Conservation (phyloP, 164 flowering plant genomes). For the Liquidambar formosana region DNA sequence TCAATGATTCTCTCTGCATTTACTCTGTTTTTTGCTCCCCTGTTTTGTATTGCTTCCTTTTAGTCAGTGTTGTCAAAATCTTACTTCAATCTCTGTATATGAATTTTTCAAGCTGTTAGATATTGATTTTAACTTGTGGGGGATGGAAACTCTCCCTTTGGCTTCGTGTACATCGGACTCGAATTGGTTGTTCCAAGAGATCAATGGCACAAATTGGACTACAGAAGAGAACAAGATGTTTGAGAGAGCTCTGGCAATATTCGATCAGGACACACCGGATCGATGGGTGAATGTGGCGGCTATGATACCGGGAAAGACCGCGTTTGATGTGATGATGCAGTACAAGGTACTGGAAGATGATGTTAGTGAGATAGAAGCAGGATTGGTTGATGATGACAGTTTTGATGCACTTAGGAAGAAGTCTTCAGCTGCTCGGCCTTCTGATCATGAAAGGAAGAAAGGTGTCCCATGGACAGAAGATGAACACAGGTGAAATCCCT, state of each 20-base stretch:
- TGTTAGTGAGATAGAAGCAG: slow-evolving; percentile 19
- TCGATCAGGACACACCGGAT: slow-evolving; percentile 15
- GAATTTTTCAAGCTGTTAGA: background rate
- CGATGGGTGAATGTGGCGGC: slow-evolving; percentile 15
- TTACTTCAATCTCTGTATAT: background rate
- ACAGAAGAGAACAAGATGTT: slow-evolving; percentile 50
- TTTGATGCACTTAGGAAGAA: slow-evolving; percentile 27
- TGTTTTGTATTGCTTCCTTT: too few species aligned
- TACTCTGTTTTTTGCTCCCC: background rate
- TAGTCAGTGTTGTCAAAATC: too few species aligned
- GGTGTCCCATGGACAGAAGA: slow-evolving; percentile 71
- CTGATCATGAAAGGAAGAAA: slow-evolving; percentile 55
- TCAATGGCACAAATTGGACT: slow-evolving; percentile 43
- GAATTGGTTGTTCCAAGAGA: slow-evolving; percentile 22
- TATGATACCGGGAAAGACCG: slow-evolving; percentile 20
- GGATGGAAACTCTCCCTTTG: slow-evolving; percentile 38
- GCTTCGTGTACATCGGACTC: slow-evolving; percentile 19
- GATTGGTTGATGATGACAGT: slow-evolving; percentile 4
- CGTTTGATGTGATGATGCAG: slow-evolving; percentile 16
- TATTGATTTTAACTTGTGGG: background rate
- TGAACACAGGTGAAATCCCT: slow-evolving; percentile 41
- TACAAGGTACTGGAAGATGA: slow-evolving; percentile 15
- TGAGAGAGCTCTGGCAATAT: slow-evolving; percentile 11
- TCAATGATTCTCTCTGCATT: slow-evolving; percentile 11
- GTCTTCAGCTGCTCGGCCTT: slow-evolving; percentile 10